phyloP scores from a whole-genome alignment of 805 yeast species.

The Spathaspora gorwiae region DNA sequence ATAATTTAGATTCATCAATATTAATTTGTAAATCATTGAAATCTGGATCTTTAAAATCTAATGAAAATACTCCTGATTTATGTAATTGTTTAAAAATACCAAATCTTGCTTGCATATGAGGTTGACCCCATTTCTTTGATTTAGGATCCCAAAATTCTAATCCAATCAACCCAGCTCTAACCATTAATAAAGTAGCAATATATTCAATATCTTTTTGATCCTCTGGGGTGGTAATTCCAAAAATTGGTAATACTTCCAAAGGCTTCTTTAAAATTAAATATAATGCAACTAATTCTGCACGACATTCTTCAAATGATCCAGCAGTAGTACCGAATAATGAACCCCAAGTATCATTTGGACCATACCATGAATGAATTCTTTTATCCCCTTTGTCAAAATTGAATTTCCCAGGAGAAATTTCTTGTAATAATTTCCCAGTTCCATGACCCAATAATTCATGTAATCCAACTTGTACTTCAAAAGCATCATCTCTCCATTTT shows the following conservation, averaged over 20 bases:
- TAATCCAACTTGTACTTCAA: slow-evolving; percentile 91
- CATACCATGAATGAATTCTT: slow-evolving; percentile 76
- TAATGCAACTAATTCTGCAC: slow-evolving; percentile 89
- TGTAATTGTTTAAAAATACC: slow-evolving; percentile 75
- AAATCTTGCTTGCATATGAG: slow-evolving; percentile 91
- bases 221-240: slow-evolving; percentile 55
- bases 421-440: slow-evolving; percentile 71
- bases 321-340: slow-evolving; percentile 76
- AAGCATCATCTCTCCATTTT: slow-evolving; percentile 73
- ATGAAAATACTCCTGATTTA: slow-evolving; percentile 59
- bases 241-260: slow-evolving; percentile 59
- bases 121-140: slow-evolving; percentile 85
- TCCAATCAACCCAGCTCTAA: slow-evolving; percentile 79
- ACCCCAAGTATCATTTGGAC: slow-evolving; percentile 87
- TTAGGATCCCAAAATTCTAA: slow-evolving; percentile 85
- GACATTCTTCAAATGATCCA: slow-evolving; percentile 88
- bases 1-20: slow-evolving; percentile 60
- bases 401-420: slow-evolving; percentile 52
- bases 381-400: slow-evolving; percentile 59
- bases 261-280: slow-evolving; percentile 65
- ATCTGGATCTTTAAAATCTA: slow-evolving; percentile 44
- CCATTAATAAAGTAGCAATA: slow-evolving; percentile 75
- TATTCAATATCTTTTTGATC: slow-evolving; percentile 63
- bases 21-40: slow-evolving; percentile 57
- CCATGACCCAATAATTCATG: slow-evolving; percentile 93